phyloP scores from a whole-genome alignment of 164 flowering plant species.

The Malania oleifera region DNA sequence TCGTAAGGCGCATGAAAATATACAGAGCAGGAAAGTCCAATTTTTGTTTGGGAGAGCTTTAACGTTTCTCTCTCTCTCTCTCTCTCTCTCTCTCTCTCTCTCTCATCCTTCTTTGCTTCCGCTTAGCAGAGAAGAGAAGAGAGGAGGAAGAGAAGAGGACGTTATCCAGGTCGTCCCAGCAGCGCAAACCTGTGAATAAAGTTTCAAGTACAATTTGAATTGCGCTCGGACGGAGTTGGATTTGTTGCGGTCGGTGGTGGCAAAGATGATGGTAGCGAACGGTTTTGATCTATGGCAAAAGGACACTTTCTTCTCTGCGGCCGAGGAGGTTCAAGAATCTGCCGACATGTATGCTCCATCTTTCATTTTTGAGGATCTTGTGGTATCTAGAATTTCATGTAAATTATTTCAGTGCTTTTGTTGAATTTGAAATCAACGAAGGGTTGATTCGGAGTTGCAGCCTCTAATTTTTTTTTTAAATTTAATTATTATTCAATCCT shows the following conservation, averaged over 20 bases:
- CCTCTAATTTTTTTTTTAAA: neutral
- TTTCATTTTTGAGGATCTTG: neutral
- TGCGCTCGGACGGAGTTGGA: slow-evolving; percentile 10
- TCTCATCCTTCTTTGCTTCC: slow-evolving; percentile 5
- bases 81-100: neutral
- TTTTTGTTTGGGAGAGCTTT: too few relatives aligned
- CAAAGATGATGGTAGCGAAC: slow-evolving; percentile 63
- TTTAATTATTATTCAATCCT: neutral
- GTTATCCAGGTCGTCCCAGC: neutral
- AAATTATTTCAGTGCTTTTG: neutral
- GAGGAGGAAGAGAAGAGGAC: neutral
- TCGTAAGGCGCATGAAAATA: too few relatives aligned
- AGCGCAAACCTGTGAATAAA: neutral
- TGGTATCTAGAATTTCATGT: neutral
- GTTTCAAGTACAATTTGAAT: neutral
- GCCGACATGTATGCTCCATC: slow-evolving; percentile 58
- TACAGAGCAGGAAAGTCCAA: too few relatives aligned
- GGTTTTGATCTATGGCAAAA: slow-evolving; percentile 85
- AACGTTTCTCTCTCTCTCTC: slow-evolving; percentile 3
- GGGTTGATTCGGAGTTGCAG: neutral
- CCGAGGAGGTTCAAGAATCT: slow-evolving; percentile 89
- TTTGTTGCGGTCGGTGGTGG: neutral
- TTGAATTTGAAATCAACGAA: neutral
- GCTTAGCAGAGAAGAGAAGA: neutral
- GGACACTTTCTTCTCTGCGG: slow-evolving; percentile 82